Evolutionary conservation across 495 filamentous ascomycete genomes (phyloP).

Genomic region (Xylaria longipes): DNA sequence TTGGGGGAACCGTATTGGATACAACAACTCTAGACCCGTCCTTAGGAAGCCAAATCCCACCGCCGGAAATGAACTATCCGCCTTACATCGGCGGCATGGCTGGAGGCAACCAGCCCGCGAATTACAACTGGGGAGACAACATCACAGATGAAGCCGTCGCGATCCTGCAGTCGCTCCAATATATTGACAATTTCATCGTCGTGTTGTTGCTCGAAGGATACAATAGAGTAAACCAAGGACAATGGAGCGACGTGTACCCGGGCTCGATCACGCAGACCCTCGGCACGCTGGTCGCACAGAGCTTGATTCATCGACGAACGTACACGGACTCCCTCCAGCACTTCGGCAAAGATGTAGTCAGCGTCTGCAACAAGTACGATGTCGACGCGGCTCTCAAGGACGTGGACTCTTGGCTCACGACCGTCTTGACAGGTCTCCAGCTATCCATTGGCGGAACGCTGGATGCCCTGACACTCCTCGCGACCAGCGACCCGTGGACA

Average conservation of each 20-base stretch:
- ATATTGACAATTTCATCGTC: conserved; percentile 45
- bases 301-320: conserved; percentile 43
- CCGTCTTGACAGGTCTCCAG: conserved; percentile 46
- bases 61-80: conserved; percentile 32
- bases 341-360: conserved; percentile 38
- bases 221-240: conserved; percentile 33
- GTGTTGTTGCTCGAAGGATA: conserved; percentile 42
- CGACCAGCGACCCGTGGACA: conserved; percentile 53
- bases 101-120: conserved; percentile 44
- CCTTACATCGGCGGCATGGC: conserved; percentile 42
- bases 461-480: conserved; percentile 59
- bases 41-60: conserved; percentile 32
- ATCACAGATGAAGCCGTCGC: conserved; percentile 37
- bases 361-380: conserved; percentile 39
- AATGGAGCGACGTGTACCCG: conserved; percentile 47
- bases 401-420: conserved; percentile 41
- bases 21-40: conserved; percentile 27
- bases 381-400: conserved; percentile 13
- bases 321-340: conserved; percentile 45
- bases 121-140: conserved; percentile 43
- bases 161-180: conserved; percentile 38
- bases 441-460: conserved; percentile 64
- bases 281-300: conserved; percentile 45
- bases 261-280: conserved; percentile 41
- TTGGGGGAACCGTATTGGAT: conserved; percentile 40